Percentiles rank a stretch among this genome's conserved stretches.
phyloP scores from a whole-genome alignment of 768 basidiomycete species.

The Saitozyma sp. region DNA sequence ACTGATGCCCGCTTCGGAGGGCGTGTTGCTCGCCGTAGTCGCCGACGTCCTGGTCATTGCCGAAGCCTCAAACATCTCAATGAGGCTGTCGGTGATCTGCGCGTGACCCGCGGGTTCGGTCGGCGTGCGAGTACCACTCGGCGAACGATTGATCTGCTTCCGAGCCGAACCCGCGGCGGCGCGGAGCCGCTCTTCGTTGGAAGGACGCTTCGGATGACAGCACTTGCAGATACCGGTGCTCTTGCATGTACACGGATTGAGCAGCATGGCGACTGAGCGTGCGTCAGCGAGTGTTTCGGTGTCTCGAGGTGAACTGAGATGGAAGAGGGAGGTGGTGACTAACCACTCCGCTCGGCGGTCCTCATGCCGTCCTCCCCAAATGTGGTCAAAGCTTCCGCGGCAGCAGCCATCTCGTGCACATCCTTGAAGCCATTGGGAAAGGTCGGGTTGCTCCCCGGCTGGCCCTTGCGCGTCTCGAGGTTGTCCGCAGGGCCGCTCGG shows the following conservation, averaged over 20 bases:
- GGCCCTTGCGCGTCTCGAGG: constrained; percentile 33
- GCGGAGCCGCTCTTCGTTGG: neutral
- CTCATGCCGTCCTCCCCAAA: constrained; percentile 21
- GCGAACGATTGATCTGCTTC: too few relatives aligned
- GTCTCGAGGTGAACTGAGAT: neutral
- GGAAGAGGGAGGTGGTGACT: neutral
- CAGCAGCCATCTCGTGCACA: constrained; percentile 48
- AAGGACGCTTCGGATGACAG: constrained; percentile 40
- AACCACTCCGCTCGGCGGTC: constrained; percentile 32
- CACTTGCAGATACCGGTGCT: constrained; percentile 51
- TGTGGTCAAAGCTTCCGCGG: constrained; percentile 41
- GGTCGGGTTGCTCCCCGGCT: constrained; percentile 37
- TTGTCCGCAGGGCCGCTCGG: neutral
- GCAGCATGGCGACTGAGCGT: constrained; percentile 24
- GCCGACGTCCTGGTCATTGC: neutral
- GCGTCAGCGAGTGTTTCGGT: neutral
- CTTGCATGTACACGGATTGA: constrained; percentile 53
- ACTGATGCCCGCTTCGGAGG: neutral
- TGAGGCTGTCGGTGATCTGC: constrained; percentile 19
- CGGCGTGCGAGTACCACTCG: too few relatives aligned
- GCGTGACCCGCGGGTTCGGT: neutral
- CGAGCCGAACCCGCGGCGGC: too few relatives aligned
- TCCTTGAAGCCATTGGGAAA: constrained; percentile 49
- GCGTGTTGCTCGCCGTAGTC: neutral
- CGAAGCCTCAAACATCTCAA: constrained; percentile 22